Evolutionary conservation across 306 rosid genomes (phyloP), one percentile per base, ranked within the genome.

Genomic region (Casuarina glauca): DNA sequence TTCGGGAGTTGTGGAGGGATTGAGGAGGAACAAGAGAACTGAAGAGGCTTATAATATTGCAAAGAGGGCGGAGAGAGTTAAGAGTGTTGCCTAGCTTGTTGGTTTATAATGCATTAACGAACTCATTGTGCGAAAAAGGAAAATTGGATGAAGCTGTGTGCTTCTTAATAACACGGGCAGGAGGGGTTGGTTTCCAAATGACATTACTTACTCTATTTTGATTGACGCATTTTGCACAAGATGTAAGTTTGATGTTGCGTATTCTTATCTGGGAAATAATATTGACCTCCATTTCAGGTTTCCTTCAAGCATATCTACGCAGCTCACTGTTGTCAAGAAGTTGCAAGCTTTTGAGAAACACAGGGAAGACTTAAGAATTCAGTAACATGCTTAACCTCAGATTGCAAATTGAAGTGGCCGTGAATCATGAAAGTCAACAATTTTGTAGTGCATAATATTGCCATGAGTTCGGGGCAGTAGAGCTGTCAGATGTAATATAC

Each of bases 181-280:
- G 69, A 88, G 74, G 78, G 89, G 32, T 75, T 83, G 92, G 85
- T 66, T 19, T 72, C 97, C 95, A 9, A 94, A 90, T 80, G 97
- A 85, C 71, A 79, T 90, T 51, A 90, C 97, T 17, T 94, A 83
- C 70, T 88, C 97, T 44, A 94, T 94, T 75, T 81, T 94, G 81
- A 89, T 92, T 46, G 97, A 94, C 86, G 85, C 95, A 10, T 89
- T 90, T 79, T 87, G 97, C 86, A 85, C 89, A 82, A 84, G 79
- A 70, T 97, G 91, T 46, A 86, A 84, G 64, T 72, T 92, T 76
- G 95, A 85, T 78, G 84, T 77, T 80, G 98, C 97, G 45, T 26
- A 74, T 45, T 73, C 81, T 75, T 90, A 89, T 78, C 90, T 94
- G 97, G 35, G 86, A 89, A 55, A 26, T 26, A 26, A 26, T 26